A percentile compares a stretch with the other conserved stretches of the same genome.
These are phyloP conservation scores for Taxawa tesnikishii DNA, from an alignment of 2,329 filamentous ascomycete species.

Conservation along the genomic window DNA sequence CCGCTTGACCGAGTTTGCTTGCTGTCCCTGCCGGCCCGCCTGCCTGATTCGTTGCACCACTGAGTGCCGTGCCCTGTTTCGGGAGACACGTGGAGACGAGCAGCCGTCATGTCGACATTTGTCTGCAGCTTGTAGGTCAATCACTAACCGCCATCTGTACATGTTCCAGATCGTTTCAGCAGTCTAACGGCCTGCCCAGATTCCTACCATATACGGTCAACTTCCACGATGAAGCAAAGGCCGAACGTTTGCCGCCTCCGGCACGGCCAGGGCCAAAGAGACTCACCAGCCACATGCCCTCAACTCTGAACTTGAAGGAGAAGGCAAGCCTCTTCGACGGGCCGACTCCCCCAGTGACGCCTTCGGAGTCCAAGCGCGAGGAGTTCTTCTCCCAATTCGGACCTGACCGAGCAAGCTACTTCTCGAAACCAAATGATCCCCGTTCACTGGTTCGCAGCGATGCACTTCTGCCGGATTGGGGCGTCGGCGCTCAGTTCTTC, in stretches of 20 bases:
- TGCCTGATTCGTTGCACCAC: too few relatives aligned
- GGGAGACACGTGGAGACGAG: too few relatives aligned
- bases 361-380: constrained; percentile 20
- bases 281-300: constrained; percentile 3
- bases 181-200: constrained; percentile 32
- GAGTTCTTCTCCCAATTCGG: constrained; percentile 33
- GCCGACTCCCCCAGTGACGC: constrained; percentile 29
- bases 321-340: constrained; percentile 26
- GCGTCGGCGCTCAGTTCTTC: constrained; percentile 43
- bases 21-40: too few relatives aligned
- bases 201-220: constrained; percentile 89
- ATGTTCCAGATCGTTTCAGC: too few relatives aligned
- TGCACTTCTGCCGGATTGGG: constrained; percentile 66
- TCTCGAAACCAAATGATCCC: constrained; percentile 35
- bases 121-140: constrained; percentile 17
- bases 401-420: constrained; percentile 35
- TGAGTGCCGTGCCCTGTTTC: too few relatives aligned
- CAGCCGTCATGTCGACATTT: constrained; percentile 9
- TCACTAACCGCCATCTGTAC: too few relatives aligned
- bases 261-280: constrained; percentile 2
- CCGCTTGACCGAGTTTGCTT: too few relatives aligned
- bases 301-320: not conserved
- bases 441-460: constrained; percentile 56
- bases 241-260: not conserved
- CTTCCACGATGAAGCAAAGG: constrained; percentile 51